Evolutionary conservation across 345 rosid genomes (phyloP), one percentile per base, ranked within the genome.

Genomic region (Camelina laxa): DNA sequence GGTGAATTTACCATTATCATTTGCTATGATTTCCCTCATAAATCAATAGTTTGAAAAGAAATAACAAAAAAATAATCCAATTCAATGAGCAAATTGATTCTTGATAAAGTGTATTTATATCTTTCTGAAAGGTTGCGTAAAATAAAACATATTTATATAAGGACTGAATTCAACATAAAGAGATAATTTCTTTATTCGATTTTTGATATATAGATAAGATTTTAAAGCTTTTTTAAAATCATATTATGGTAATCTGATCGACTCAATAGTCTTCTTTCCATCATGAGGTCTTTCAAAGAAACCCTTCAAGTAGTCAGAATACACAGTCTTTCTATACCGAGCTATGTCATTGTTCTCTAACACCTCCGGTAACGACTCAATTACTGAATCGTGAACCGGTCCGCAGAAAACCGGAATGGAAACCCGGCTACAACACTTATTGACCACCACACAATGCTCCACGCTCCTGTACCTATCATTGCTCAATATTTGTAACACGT

Each of bases 381-480:
- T 65, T 31, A 58, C 72, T 58, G 75, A 65, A 50, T 70, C 72
- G 36, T 49, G 7, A 63, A 59, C 72, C 57, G 82, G 82, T 51
- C 75, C 72, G 10, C 63, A 51, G 19, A 79, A 79, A 72, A 75
- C 72, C 30, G 82, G 79, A 39, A 79, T n/a, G 5, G 76, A 79
- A 65, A 79, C 75, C 69, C 79, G 71, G 73, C 79, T 79, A 20
- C 48, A 50, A 61, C 7, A 13, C 15, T 64, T 53, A 51, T 75
- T 70, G n/a, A 66, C 68, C 50, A 49, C 68, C 60, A 70, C 79
- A 15, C 82, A 75, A 60, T 79, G 82, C 49, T 75, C 79, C 50
- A 79, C 68, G 50, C 82, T 79, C 59, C 60, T 58, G 21, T 79
- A 79, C 72, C 61, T 59, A 70, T 65, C 76, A 50, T 79, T 79